A percentile compares a stretch with the other conserved stretches of the same genome.
Evolutionary conservation across 139 green algal species (phyloP).

Genomic region (Pycnococcus provasolii): DNA sequence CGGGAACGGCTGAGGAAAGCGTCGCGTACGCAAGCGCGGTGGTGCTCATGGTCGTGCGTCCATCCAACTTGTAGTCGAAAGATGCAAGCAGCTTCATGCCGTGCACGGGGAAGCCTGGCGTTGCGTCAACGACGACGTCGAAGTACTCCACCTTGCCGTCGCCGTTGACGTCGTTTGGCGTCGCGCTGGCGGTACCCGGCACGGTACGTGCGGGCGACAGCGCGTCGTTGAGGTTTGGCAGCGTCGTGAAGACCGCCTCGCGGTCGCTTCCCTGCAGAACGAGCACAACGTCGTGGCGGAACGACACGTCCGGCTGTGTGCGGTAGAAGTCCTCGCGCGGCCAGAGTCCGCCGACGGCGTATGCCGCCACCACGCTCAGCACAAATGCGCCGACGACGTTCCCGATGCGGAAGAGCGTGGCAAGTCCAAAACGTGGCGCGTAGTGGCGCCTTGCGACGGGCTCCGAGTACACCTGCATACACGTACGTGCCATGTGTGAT

Average conservation of each 20-base stretch:
- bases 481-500: no score
- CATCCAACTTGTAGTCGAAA: not conserved
- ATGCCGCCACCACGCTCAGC: not conserved
- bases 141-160: not conserved
- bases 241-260: not conserved
- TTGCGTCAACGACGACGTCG: not conserved
- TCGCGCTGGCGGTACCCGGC: not conserved
- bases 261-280: not conserved
- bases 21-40: not conserved
- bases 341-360: not conserved
- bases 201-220: not conserved
- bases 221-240: not conserved
- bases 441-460: not conserved
- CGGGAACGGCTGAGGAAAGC: not conserved
- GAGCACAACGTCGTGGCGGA: not conserved
- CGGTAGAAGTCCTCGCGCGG: not conserved
- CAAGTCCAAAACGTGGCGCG: not conserved
- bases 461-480: slow-evolving; percentile 1
- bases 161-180: not conserved
- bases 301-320: not conserved
- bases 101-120: not conserved
- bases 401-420: not conserved
- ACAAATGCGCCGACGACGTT: not conserved
- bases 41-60: not conserved
- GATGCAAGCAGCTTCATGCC: not conserved